phyloP scores from a whole-genome alignment of 83 land plant genomes.

The Picea abies region DNA sequence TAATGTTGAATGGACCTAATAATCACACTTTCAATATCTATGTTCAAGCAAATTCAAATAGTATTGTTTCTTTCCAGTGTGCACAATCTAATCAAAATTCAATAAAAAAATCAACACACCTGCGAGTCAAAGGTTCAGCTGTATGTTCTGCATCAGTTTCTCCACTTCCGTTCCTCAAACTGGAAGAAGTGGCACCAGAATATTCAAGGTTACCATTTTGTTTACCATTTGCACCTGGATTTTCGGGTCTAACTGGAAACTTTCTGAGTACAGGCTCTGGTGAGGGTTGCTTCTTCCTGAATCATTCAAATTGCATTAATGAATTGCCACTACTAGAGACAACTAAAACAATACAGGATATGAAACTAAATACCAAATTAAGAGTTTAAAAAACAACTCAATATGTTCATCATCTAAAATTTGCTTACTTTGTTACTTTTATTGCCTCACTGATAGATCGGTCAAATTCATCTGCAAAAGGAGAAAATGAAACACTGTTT shows the following conservation, averaged over 20 bases:
- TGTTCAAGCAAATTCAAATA: constrained; percentile 6
- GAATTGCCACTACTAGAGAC: not conserved
- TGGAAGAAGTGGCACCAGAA: constrained; percentile 43
- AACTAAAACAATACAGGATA: not conserved
- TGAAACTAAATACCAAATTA: not conserved
- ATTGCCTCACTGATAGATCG: constrained; percentile 78
- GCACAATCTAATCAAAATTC: not conserved
- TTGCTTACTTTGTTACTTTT: constrained; percentile 69
- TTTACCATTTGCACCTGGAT: constrained; percentile 50
- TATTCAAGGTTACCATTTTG: constrained; percentile 31
- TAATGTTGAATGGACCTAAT: not conserved
- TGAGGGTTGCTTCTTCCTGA: constrained; percentile 37
- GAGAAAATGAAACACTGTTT: not conserved
- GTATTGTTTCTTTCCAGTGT: not conserved
- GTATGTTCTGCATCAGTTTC: constrained; percentile 49
- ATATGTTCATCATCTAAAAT: not conserved
- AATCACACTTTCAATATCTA: not conserved
- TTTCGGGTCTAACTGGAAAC: constrained; percentile 29
- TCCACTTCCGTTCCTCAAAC: constrained; percentile 35
- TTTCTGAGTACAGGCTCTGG: constrained; percentile 26
- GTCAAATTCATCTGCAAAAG: constrained; percentile 76
- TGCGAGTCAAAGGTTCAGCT: constrained; percentile 38
- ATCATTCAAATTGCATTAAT: not conserved
- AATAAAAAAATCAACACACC: constrained; percentile 27
- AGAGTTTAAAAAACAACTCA: not conserved